Conservation (phyloP, 352 stramenopile species). For the Phytophthora lateralis region DNA sequence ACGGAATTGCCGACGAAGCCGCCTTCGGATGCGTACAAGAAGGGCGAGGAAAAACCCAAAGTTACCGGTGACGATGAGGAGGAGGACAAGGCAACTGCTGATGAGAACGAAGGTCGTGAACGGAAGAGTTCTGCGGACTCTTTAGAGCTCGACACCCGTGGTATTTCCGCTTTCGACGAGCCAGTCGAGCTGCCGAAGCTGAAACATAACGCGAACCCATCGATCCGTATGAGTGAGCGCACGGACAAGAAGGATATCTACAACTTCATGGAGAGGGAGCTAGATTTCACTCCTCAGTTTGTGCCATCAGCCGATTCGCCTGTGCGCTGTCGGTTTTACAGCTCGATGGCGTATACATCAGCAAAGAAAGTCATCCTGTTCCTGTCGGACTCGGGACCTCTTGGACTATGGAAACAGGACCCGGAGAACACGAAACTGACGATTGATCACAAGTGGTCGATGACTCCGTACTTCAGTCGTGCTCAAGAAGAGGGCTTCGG, state of each 20-base stretch:
- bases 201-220: conserved; percentile 41
- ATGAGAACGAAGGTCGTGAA: conserved; percentile 38
- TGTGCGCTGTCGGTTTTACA: conserved; percentile 88
- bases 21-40: conserved; percentile 40
- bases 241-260: conserved; percentile 84
- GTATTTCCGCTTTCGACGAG: conserved; percentile 80
- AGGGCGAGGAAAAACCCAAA: conserved; percentile 36
- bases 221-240: conserved; percentile 52
- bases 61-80: conserved; percentile 32
- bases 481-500: conserved; percentile 88
- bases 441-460: conserved; percentile 88
- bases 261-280: conserved; percentile 84
- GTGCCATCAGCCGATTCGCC: conserved; percentile 87
- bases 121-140: conserved; percentile 83
- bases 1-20: conserved; percentile 64
- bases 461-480: conserved; percentile 84
- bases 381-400: conserved; percentile 81
- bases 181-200: conserved; percentile 38
- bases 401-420: conserved; percentile 88
- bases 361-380: conserved; percentile 90
- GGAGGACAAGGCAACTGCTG: conserved; percentile 27
- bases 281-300: conserved; percentile 87
- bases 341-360: conserved; percentile 86
- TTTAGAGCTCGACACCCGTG: conserved; percentile 77
- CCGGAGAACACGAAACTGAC: conserved; percentile 56